Percentiles rank a stretch among this genome's conserved stretches.
Evolutionary conservation across 176 grass and related monocot species (phyloP).

Genomic region (Oryza punctata): DNA sequence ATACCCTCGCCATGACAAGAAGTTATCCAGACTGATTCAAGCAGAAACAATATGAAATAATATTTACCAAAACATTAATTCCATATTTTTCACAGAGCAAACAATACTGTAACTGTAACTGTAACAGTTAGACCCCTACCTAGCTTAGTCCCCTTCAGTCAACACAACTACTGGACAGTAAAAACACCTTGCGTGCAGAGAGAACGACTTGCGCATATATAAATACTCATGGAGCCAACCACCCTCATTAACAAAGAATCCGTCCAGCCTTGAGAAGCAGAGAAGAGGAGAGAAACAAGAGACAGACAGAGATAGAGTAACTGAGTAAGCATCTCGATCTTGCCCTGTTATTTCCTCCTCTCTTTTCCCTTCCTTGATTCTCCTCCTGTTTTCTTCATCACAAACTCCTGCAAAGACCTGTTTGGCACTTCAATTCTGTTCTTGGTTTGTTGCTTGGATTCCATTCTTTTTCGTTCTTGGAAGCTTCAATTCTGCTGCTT

Average conservation of each 20-base stretch:
- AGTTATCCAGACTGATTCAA: background rate
- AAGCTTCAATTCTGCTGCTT: background rate
- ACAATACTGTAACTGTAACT: background rate
- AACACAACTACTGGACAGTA: background rate
- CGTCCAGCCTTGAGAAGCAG: conserved; percentile 30
- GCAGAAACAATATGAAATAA: background rate
- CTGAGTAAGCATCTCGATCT: background rate
- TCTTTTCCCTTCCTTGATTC: background rate
- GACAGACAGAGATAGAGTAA: background rate
- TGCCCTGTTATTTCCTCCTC: conserved; percentile 25
- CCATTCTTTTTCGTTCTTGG: background rate
- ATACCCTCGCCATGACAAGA: no score
- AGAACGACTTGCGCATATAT: conserved; percentile 24
- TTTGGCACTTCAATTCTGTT: background rate
- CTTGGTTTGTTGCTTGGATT: background rate
- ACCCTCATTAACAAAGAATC: conserved; percentile 37
- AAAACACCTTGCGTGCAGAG: background rate
- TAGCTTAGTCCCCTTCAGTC: background rate
- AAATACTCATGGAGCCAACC: conserved; percentile 37
- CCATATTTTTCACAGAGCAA: background rate
- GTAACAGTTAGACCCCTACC: background rate
- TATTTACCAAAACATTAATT: background rate
- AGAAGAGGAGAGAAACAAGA: conserved; percentile 18
- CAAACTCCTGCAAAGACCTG: background rate
- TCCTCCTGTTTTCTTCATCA: background rate